Percentiles rank a stretch among this genome's conserved stretches.
These are phyloP conservation scores for Vanilla planifolia DNA, from an alignment of 106 monocot genomes.

Conservation along the genomic window DNA sequence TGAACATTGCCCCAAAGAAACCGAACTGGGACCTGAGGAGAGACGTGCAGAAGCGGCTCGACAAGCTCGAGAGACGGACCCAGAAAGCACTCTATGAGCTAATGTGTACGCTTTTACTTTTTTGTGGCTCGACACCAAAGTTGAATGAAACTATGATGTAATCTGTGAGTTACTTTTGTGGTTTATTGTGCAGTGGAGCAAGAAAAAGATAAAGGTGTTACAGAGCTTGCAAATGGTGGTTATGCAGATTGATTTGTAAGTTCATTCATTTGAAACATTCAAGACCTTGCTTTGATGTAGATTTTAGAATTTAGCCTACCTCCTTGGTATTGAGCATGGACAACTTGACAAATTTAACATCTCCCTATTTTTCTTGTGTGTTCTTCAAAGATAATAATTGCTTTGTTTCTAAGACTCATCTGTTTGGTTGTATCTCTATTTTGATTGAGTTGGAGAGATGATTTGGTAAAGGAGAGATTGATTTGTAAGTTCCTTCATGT, in stretches of 20 bases:
- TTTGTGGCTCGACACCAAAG: not conserved
- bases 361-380: too few species aligned
- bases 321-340: too few species aligned
- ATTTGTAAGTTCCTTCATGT: too few species aligned
- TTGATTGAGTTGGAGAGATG: too few species aligned
- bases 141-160: not conserved
- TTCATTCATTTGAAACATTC: too few species aligned
- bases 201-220: slow-evolving; percentile 48
- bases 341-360: too few species aligned
- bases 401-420: too few species aligned
- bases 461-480: too few species aligned
- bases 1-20: slow-evolving; percentile 97
- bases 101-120: slow-evolving; percentile 29
- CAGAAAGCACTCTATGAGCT: slow-evolving; percentile 80
- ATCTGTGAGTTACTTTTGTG: not conserved
- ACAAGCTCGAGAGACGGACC: slow-evolving; percentile 94
- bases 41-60: slow-evolving; percentile 91
- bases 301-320: too few species aligned
- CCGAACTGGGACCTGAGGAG: slow-evolving; percentile 97
- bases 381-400: too few species aligned
- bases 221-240: slow-evolving; percentile 22
- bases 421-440: too few species aligned
- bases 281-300: too few species aligned
- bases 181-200: slow-evolving; percentile 40
- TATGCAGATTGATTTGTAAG: slow-evolving; percentile 13